Conservation (phyloP, 257 asterid species). For the Linderniella brevidens region DNA sequence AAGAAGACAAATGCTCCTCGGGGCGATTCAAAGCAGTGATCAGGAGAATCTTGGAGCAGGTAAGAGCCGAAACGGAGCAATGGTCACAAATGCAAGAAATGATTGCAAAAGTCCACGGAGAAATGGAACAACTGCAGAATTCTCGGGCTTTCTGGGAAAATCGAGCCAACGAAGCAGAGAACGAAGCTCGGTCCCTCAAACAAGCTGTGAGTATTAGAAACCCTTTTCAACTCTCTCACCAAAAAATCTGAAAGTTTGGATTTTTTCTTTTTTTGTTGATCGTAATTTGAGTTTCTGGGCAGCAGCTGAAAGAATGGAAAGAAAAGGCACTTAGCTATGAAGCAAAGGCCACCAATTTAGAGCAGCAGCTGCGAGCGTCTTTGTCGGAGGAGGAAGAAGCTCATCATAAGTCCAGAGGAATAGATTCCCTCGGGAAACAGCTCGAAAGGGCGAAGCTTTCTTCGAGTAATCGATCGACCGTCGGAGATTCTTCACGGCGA, state of each 20-base stretch:
- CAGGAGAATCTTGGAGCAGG: slow-evolving; percentile 58
- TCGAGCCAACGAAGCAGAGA: slow-evolving; percentile 31
- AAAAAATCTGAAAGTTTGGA: neutral
- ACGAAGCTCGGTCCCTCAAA: slow-evolving; percentile 29
- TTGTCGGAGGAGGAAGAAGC: no score
- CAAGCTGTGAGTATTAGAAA: slow-evolving; percentile 27
- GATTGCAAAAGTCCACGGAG: slow-evolving; percentile 59
- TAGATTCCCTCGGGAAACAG: slow-evolving; percentile 23
- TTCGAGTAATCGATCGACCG: no score
- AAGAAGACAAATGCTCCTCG: slow-evolving; percentile 31
- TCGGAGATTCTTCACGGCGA: slow-evolving; percentile 11
- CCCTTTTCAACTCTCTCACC: neutral
- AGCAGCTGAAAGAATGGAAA: slow-evolving; percentile 69
- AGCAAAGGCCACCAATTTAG: slow-evolving; percentile 29
- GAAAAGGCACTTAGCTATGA: slow-evolving; percentile 32
- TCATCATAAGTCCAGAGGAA: no score
- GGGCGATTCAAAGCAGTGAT: slow-evolving; percentile 70
- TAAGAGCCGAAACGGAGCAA: slow-evolving; percentile 82
- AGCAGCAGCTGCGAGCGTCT: slow-evolving; percentile 22
- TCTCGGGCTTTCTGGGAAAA: slow-evolving; percentile 75
- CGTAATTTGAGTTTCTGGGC: neutral
- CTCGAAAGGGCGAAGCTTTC: slow-evolving; percentile 21
- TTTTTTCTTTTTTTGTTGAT: neutral
- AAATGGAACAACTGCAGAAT: slow-evolving; percentile 57
- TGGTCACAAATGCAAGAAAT: slow-evolving; percentile 94